Base-by-base conservation (phyloP, 139 green algal genomes). In the Auxenochlorella pyrenoidosa region DNA sequence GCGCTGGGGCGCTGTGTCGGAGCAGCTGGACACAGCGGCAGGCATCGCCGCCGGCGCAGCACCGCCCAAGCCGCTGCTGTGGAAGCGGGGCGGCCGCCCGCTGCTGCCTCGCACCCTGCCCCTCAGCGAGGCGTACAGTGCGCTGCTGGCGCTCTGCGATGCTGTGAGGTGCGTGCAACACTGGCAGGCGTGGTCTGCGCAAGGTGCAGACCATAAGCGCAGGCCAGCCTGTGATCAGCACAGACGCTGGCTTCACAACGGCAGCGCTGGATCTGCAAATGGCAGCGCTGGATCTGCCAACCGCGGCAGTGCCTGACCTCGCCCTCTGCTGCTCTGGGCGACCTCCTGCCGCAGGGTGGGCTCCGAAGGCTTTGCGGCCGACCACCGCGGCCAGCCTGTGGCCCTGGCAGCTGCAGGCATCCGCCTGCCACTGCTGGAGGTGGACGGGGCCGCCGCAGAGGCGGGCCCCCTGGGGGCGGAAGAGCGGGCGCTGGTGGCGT, bases 21-120 rank as follows among this genome's bases (percentile, higher is more conserved):
- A 68, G 28, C 90, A 93, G 85, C 76, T 91, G 59, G 59, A 86
- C 43, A 15, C 41, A 0, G 79, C 75, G 40, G 63, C 94, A 16
- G 93, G 90, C 26, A 79, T 95, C 32, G 82, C 41, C 18, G 77
- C 88, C 18, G 78, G 51, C 12, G 38, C 79, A 3, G 73, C 92
- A 41, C 77, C 72, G 51, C 32, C 89, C 77, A 95, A 95, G 89
- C 94, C 94, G 6, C 88, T 97, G 83, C 88, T 97, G 30, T 99
- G 97, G 97, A 85, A 89, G n/a, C 73, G 90, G 4, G 95, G 87
- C 34, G 97, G 97, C 24, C 92, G 94, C 60, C 95, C 97, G 28
- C 78, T 89, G 47, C 86, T 97, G n/a, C 95, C 96, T 12, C 86
- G 85, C 73, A 93, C 86, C 2, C 63, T 91, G 36, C 36, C 82